Percentiles rank a stretch among this genome's conserved stretches.
phyloP scores from a whole-genome alignment of 352 stramenopile species.

The Saprolegnia diclina region DNA sequence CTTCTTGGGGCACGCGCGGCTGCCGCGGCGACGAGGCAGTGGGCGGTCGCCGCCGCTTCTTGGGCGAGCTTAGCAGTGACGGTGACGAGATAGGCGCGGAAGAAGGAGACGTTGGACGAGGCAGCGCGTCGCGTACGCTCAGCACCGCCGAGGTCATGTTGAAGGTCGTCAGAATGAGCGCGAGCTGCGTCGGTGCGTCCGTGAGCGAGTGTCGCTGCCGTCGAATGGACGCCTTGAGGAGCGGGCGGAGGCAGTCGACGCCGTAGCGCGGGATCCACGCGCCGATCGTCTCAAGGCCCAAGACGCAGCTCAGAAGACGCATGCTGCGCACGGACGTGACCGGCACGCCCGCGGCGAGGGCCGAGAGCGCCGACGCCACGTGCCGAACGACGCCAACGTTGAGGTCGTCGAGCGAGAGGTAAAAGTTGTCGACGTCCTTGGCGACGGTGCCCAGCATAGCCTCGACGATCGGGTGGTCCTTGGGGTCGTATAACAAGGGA shows the following conservation, averaged over 20 bases:
- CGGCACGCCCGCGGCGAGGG: neutral
- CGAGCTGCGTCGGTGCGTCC: neutral
- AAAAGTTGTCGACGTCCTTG: constrained; percentile 11
- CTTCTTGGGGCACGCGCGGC: neutral
- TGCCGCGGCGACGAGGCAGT: neutral
- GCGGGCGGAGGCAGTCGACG: neutral
- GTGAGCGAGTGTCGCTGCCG: neutral
- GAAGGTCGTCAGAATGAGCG: neutral
- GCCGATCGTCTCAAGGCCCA: constrained; percentile 14
- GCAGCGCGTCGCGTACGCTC: neutral
- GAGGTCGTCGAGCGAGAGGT: constrained; percentile 16
- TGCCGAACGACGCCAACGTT: neutral
- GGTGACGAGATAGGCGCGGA: neutral
- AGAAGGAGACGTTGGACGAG: neutral
- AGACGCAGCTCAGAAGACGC: neutral
- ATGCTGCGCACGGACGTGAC: neutral
- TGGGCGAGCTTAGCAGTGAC: neutral
- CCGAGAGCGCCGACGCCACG: neutral
- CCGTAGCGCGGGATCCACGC: constrained; percentile 2
- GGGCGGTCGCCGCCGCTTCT: neutral
- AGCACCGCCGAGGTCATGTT: neutral
- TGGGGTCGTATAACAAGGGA: neutral
- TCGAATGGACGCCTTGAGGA: neutral
- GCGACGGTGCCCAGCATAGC: constrained; percentile 5
- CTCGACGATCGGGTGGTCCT: constrained; percentile 3